phyloP scores from a whole-genome alignment of 148 eudicot genomes.

The Euryodendron excelsum region DNA sequence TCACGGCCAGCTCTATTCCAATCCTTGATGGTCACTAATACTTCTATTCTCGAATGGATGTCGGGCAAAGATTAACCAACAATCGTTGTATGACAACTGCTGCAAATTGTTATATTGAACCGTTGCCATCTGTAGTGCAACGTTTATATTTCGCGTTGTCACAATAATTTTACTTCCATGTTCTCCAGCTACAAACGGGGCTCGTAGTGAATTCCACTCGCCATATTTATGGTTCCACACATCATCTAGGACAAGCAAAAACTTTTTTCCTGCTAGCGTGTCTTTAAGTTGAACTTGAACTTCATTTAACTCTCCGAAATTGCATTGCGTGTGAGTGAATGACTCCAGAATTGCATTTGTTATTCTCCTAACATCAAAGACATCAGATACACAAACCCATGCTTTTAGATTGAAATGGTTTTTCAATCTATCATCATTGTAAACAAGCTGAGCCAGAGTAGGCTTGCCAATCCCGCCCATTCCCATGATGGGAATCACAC shows the following conservation, averaged over 20 bases:
- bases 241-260: neutral
- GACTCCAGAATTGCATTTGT: conserved; percentile 18
- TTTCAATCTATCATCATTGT: conserved; percentile 17
- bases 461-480: conserved; percentile 14
- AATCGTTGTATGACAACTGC: neutral
- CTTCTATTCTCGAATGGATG: conserved; percentile 15
- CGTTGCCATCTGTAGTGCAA: neutral
- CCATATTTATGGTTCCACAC: neutral
- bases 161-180: conserved; percentile 17
- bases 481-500: no score
- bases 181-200: neutral
- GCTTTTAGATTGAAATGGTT: conserved; percentile 15
- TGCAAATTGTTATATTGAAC: neutral
- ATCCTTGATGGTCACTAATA: neutral
- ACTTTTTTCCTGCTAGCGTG: neutral
- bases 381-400: conserved; percentile 32
- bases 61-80: conserved; percentile 17
- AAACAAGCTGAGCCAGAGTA: conserved; percentile 20
- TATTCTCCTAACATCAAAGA: conserved; percentile 12
- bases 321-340: neutral
- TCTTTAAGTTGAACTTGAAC: conserved; percentile 15
- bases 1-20: no score
- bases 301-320: conserved; percentile 7
- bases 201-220: neutral
- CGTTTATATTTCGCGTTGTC: neutral